Percentiles rank a stretch among this genome's conserved stretches.
phyloP scores from a whole-genome alignment of 78 protist genomes.

The Mastigamoeba balamuthi region DNA sequence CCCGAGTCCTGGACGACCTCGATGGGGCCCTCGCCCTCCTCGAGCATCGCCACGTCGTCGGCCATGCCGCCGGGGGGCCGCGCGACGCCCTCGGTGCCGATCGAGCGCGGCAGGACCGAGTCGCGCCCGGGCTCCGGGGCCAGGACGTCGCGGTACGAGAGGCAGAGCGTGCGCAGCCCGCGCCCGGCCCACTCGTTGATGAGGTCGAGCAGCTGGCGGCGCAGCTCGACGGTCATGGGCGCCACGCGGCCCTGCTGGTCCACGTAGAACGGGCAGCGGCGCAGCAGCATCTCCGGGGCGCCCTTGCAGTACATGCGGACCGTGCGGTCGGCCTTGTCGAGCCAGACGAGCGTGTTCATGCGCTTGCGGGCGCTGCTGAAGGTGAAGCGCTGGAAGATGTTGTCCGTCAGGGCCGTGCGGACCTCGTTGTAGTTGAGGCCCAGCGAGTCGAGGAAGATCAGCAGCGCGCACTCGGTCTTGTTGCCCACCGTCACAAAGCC shows the following conservation, averaged over 20 bases:
- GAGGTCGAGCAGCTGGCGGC: neutral
- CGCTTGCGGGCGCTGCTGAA: slow-evolving; percentile 67
- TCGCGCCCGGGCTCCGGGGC: neutral
- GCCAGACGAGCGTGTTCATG: neutral
- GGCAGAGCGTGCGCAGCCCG: slow-evolving; percentile 77
- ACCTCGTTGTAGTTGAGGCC: slow-evolving; percentile 29
- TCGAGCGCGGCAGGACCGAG: too few relatives aligned
- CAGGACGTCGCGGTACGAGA: slow-evolving; percentile 58
- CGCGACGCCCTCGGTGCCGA: too few relatives aligned
- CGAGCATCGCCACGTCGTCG: neutral
- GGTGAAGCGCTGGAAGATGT: slow-evolving; percentile 29
- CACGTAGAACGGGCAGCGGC: slow-evolving; percentile 23
- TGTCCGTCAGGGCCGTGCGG: slow-evolving; percentile 18
- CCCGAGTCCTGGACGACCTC: neutral
- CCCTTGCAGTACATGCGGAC: slow-evolving; percentile 37
- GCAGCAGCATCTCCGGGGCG: slow-evolving; percentile 68
- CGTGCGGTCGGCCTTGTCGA: neutral
- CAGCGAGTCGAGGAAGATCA: slow-evolving; percentile 10
- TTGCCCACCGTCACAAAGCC: slow-evolving; percentile 4
- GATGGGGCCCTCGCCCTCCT: neutral
- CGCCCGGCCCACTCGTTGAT: slow-evolving; percentile 51
- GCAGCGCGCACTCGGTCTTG: slow-evolving; percentile 65
- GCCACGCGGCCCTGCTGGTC: slow-evolving; percentile 32
- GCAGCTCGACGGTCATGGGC: slow-evolving; percentile 24
- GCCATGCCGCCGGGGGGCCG: too few relatives aligned